phyloP scores from a whole-genome alignment of 176 grass and related monocot species.

The Hyparrhenia diplandra region DNA sequence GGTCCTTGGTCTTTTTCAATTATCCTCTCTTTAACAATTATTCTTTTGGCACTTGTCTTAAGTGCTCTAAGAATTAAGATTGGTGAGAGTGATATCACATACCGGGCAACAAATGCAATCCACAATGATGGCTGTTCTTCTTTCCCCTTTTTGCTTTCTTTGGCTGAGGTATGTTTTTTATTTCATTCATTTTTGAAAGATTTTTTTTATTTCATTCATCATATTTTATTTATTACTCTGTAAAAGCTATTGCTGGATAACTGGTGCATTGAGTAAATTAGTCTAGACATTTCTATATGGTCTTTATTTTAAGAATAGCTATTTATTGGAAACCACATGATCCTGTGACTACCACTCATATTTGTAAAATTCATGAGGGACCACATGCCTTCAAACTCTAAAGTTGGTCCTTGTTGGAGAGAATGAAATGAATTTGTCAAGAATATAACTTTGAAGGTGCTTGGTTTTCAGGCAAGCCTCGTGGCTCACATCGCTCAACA shows the following conservation, averaged over 20 bases:
- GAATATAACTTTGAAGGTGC: neutral
- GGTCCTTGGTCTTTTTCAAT: conserved; percentile 89
- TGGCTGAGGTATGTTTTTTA: conserved; percentile 78
- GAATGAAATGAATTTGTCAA: neutral
- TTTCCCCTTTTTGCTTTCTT: conserved; percentile 88
- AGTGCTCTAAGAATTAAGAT: conserved; percentile 96
- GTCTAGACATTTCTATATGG: neutral
- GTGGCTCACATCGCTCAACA: neutral
- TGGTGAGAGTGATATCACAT: conserved; percentile 64
- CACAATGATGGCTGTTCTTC: conserved; percentile 77
- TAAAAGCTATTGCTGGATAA: conserved; percentile 6
- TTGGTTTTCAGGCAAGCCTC: neutral
- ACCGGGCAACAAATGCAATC: conserved; percentile 64
- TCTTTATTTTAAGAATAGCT: neutral
- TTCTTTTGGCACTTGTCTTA: conserved; percentile 82
- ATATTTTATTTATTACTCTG: conserved; percentile 5
- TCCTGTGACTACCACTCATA: neutral
- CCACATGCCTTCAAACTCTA: neutral
- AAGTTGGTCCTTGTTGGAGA: neutral
- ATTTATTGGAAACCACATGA: neutral
- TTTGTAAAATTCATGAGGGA: neutral
- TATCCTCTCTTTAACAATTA: conserved; percentile 64
- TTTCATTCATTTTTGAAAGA: conserved; percentile 29
- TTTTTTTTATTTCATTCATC: conserved; percentile 21
- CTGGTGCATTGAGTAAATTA: conserved; percentile 16